Evolutionary conservation across 129 eudicot genomes (phyloP).

Genomic region (Kitagawia praeruptora): DNA sequence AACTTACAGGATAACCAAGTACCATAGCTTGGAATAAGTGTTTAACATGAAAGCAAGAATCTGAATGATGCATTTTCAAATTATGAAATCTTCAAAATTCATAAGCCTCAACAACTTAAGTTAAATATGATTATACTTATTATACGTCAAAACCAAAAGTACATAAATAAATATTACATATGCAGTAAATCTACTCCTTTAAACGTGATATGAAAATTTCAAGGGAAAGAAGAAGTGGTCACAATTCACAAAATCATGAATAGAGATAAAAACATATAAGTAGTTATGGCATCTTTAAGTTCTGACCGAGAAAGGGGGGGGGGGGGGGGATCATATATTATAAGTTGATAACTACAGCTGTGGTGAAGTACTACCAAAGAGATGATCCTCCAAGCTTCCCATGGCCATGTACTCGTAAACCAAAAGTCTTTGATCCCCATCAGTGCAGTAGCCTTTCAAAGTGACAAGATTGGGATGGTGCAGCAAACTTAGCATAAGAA

Average conservation of each 20-base stretch:
- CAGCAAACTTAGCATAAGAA: slow-evolving; percentile 74
- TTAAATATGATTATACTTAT: too few relatives aligned
- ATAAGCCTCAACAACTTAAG: neutral
- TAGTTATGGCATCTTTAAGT: neutral
- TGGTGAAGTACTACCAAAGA: slow-evolving; percentile 46
- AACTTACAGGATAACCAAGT: neutral
- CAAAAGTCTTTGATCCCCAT: slow-evolving; percentile 78
- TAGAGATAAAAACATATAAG: neutral
- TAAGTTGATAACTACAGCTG: neutral
- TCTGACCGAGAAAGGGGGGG: neutral
- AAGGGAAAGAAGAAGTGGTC: neutral
- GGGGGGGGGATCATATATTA: neutral
- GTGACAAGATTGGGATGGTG: slow-evolving; percentile 84
- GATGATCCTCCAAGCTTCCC: slow-evolving; percentile 91
- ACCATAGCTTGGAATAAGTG: neutral
- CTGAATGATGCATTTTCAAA: neutral
- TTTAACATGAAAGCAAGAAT: neutral
- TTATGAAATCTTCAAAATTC: neutral
- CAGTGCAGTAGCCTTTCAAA: slow-evolving; percentile 82
- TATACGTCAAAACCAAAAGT: too few relatives aligned
- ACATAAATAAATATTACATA: neutral
- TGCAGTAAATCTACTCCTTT: neutral
- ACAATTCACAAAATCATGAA: neutral
- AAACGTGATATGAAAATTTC: neutral
- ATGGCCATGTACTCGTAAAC: slow-evolving; percentile 83